phyloP scores from a whole-genome alignment of 228 moss, liverwort and hornwort genomes.

The Sphagnum fallax region DNA sequence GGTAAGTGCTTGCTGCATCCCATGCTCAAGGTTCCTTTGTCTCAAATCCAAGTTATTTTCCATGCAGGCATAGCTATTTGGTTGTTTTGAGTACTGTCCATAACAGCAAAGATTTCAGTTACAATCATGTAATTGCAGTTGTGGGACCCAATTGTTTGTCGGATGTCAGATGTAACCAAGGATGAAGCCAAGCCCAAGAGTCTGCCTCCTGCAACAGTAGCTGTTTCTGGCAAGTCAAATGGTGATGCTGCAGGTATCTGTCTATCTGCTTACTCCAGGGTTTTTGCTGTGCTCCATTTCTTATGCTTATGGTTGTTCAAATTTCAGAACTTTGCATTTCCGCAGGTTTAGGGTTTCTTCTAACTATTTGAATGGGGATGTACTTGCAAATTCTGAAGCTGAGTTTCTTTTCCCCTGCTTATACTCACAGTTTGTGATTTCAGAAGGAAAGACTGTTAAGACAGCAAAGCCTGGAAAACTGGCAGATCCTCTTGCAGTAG shows the following conservation, averaged over 20 bases:
- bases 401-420: not conserved
- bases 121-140: not conserved
- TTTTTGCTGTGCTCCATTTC: not conserved
- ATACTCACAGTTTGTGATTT: not conserved
- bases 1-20: no score
- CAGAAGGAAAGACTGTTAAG: slow-evolving; percentile 27
- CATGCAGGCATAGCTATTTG: no score
- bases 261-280: not conserved
- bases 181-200: slow-evolving; percentile 33
- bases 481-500: not conserved
- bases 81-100: no score
- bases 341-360: not conserved
- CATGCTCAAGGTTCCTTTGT: no score
- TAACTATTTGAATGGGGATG: not conserved
- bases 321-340: not conserved
- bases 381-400: not conserved
- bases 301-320: not conserved
- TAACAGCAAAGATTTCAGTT: not conserved
- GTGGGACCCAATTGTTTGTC: not conserved
- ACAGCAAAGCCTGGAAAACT: slow-evolving; percentile 12
- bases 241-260: slow-evolving; percentile 37
- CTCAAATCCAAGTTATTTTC: no score
- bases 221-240: slow-evolving; percentile 36
- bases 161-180: slow-evolving; percentile 16
- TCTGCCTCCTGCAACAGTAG: slow-evolving; percentile 29